phyloP scores from a whole-genome alignment of 768 basidiomycete species.

The Naganishia kalamii region DNA sequence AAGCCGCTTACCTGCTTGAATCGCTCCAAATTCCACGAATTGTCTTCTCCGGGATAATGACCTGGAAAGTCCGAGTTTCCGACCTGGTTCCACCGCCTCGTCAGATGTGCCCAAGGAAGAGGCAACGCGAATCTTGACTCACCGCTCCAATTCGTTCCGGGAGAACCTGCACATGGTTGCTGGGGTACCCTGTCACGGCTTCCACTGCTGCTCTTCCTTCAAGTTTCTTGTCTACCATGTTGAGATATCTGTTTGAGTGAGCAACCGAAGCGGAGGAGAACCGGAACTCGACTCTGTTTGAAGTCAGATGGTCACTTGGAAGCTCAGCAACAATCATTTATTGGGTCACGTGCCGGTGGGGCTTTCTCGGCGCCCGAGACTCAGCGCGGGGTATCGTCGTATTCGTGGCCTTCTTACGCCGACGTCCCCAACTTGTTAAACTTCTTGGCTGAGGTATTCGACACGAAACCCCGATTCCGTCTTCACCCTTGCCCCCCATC shows the following conservation, averaged over 20 bases:
- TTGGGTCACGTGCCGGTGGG: too few species aligned
- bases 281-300: too few species aligned
- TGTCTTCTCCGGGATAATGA: constrained; percentile 74
- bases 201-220: neutral
- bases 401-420: too few species aligned
- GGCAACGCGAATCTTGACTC: constrained; percentile 7
- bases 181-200: neutral
- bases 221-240: neutral
- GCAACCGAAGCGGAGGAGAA: too few species aligned
- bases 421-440: too few species aligned
- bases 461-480: neutral
- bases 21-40: constrained; percentile 69
- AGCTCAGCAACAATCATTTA: too few species aligned
- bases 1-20: constrained; percentile 65
- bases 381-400: too few species aligned
- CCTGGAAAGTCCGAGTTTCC: constrained; percentile 88
- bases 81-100: constrained; percentile 51
- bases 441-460: neutral
- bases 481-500: neutral
- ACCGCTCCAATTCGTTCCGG: constrained; percentile 36
- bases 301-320: too few species aligned
- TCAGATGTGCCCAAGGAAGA: neutral
- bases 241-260: neutral
- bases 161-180: constrained; percentile 37
- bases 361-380: too few species aligned